Evolutionary conservation across 1,284 basidiomycete genomes (phyloP).

Genomic region (Puccinia horiana): DNA sequence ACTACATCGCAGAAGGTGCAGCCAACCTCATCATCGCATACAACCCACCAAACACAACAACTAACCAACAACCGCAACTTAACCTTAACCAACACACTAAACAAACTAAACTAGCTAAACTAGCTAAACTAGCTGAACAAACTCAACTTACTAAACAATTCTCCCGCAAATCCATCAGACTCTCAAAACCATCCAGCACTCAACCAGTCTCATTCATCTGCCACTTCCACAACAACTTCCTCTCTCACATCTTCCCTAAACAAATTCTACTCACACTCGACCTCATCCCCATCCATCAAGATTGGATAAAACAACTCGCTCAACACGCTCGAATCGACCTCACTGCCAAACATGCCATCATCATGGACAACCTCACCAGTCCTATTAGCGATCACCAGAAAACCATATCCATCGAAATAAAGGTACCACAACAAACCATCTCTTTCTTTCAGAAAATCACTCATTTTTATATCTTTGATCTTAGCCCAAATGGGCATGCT

Average conservation of each 20-base stretch:
- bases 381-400: background rate
- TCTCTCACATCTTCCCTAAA: background rate
- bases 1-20: slow-evolving; percentile 39
- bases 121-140: no score
- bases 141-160: no score
- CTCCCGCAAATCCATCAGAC: slow-evolving; percentile 13
- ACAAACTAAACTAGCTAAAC: no score
- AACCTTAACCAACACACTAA: no score
- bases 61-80: background rate
- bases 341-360: background rate
- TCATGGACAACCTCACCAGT: slow-evolving; percentile 26
- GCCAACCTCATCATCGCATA: slow-evolving; percentile 42
- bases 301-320: slow-evolving; percentile 1
- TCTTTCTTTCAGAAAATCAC: background rate
- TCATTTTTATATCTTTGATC: background rate
- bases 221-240: slow-evolving; percentile 10
- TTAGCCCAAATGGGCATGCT: slow-evolving; percentile 42
- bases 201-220: background rate
- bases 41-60: background rate
- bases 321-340: background rate
- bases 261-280: background rate
- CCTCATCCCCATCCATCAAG: background rate
- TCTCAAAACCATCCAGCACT: slow-evolving; percentile 4
- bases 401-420: slow-evolving; percentile 28
- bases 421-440: background rate